Conservation (phyloP, 768 basidiomycete species). For the Leccinum uliginosum region DNA sequence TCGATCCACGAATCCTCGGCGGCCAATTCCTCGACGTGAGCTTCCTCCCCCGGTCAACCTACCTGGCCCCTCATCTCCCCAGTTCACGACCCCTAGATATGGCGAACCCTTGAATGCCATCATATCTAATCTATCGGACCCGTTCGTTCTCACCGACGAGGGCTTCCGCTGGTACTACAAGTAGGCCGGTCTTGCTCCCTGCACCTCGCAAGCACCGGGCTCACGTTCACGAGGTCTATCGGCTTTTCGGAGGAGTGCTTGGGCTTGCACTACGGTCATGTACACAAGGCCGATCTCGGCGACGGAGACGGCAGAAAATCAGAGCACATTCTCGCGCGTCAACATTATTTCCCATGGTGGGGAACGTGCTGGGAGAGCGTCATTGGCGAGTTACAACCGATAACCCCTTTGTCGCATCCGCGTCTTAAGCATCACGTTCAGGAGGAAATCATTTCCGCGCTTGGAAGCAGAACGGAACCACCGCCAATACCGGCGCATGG, state of each 20-base stretch:
- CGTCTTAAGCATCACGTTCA: constrained; percentile 16
- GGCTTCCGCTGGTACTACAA: constrained; percentile 71
- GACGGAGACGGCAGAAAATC: constrained; percentile 70
- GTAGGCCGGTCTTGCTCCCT: constrained; percentile 29
- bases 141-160: constrained; percentile 68
- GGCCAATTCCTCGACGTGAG: constrained; percentile 75
- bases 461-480: constrained; percentile 83
- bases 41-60: background rate
- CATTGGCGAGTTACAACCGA: constrained; percentile 38
- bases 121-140: constrained; percentile 74
- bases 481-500: constrained; percentile 74
- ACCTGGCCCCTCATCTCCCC: background rate
- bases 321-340: constrained; percentile 71
- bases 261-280: constrained; percentile 69
- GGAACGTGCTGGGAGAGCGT: constrained; percentile 90
- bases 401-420: background rate
- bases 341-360: constrained; percentile 72
- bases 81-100: constrained; percentile 61
- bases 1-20: constrained; percentile 70
- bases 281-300: constrained; percentile 78
- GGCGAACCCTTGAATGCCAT: constrained; percentile 87
- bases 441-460: constrained; percentile 90
- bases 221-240: constrained; percentile 50
- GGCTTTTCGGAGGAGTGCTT: constrained; percentile 83
- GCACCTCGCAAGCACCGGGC: background rate